A percentile compares a stretch with the other conserved stretches of the same genome.
Evolutionary conservation across 2,329 filamentous ascomycete genomes (phyloP).

Genomic region (Lecanicillium sp.): DNA sequence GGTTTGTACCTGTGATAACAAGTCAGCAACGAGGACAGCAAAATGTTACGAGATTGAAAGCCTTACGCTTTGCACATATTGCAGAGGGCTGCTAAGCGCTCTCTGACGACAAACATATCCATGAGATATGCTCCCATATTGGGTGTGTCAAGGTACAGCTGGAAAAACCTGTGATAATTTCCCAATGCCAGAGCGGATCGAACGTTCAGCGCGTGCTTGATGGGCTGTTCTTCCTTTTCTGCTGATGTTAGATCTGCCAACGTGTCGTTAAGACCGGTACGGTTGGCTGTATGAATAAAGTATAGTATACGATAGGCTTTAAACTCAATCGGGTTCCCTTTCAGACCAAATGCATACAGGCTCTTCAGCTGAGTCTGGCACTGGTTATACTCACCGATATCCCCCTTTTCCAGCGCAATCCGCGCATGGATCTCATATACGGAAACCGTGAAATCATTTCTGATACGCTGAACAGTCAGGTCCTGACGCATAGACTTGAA

Average conservation of each 20-base stretch:
- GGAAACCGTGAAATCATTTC: constrained; percentile 89
- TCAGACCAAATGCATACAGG: constrained; percentile 78
- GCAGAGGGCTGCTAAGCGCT: constrained; percentile 82
- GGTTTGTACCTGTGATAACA: constrained; percentile 70
- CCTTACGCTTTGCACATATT: constrained; percentile 93
- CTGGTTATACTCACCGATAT: constrained; percentile 99
- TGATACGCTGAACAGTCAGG: constrained; percentile 93
- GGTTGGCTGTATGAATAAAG: constrained; percentile 98
- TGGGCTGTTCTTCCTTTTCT: constrained; percentile 79
- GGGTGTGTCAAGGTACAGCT: constrained; percentile 85
- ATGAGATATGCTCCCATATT: constrained; percentile 98
- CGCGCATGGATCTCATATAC: constrained; percentile 97
- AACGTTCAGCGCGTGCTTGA: constrained; percentile 87
- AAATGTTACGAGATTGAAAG: background rate
- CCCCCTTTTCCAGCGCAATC: constrained; percentile 95
- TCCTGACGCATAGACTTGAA: constrained; percentile 98
- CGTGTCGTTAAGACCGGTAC: constrained; percentile 94
- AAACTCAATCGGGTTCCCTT: constrained; percentile 89
- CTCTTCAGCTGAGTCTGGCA: constrained; percentile 96
- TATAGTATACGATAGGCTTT: constrained; percentile 99
- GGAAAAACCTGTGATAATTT: constrained; percentile 98
- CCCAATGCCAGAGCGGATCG: constrained; percentile 86
- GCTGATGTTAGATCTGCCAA: constrained; percentile 96
- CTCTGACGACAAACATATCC: constrained; percentile 96
- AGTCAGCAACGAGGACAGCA: background rate